Percentiles rank a stretch among this genome's conserved stretches.
These are phyloP conservation scores for Bigelowiella natans DNA, from an alignment of 78 protist species.

Conservation along the genomic window DNA sequence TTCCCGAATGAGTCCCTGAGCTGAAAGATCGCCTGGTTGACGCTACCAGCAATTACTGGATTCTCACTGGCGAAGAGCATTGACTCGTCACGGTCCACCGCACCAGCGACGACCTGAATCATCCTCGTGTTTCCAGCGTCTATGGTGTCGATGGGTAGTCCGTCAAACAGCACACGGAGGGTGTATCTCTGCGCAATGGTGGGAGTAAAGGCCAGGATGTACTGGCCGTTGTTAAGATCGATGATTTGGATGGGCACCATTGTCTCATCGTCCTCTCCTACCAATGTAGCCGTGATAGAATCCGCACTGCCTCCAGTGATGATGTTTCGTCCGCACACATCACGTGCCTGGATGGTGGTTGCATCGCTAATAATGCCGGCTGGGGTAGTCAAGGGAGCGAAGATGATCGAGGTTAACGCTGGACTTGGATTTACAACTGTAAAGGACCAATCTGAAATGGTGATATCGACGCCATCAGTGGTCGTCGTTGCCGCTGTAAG, in stretches of 20 bases:
- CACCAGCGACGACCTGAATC: too few relatives aligned
- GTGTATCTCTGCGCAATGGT: not conserved
- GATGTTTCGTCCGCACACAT: not conserved
- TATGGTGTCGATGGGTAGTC: not conserved
- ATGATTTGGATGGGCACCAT: not conserved
- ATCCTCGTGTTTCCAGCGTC: too few relatives aligned
- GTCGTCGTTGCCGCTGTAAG: too few relatives aligned
- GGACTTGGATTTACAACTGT: not conserved
- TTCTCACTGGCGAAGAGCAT: too few relatives aligned
- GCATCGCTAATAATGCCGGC: too few relatives aligned
- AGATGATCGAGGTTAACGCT: too few relatives aligned
- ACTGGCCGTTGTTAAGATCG: not conserved
- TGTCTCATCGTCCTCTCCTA: not conserved
- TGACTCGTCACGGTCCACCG: too few relatives aligned
- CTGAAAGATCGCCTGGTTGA: too few relatives aligned
- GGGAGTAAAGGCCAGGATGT: not conserved
- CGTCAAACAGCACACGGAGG: not conserved
- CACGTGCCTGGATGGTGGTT: not conserved
- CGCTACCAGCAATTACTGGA: too few relatives aligned
- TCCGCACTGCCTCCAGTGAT: not conserved
- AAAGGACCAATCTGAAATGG: too few relatives aligned
- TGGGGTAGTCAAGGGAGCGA: too few relatives aligned
- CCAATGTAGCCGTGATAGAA: not conserved
- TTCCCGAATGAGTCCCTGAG: not conserved
- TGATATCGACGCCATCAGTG: too few relatives aligned